phyloP scores from a whole-genome alignment of 345 rosid species.

The Ceriops zippeliana region DNA sequence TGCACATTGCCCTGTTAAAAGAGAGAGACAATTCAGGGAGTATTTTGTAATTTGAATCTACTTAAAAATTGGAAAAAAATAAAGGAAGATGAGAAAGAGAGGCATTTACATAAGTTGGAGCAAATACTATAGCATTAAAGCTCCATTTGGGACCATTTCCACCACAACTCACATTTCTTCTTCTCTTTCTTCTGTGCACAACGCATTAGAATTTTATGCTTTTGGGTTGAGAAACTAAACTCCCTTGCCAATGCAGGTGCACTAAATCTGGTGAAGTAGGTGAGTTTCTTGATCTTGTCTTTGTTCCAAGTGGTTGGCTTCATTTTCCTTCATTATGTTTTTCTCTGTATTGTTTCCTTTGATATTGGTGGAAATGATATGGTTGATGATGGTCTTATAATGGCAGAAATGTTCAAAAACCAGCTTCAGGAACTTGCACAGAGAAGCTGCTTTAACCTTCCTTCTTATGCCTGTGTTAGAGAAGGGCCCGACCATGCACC shows the following conservation, averaged over 20 bases:
- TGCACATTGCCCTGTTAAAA: neutral
- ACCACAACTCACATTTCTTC: conserved; percentile 3
- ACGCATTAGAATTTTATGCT: neutral
- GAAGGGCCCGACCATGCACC: conserved; percentile 86
- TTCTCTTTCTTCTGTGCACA: conserved; percentile 5
- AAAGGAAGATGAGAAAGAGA: neutral
- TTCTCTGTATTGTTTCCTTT: neutral
- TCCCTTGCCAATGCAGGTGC: conserved; percentile 27
- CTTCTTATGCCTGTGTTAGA: conserved; percentile 61
- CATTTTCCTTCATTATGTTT: conserved; percentile 4
- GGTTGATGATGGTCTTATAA: neutral
- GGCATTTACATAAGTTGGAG: neutral
- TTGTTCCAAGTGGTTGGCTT: conserved; percentile 3
- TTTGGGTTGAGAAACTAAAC: conserved; percentile 17
- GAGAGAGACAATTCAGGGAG: conserved; percentile 8
- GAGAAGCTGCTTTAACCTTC: conserved; percentile 76
- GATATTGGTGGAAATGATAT: neutral
- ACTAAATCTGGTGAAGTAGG: conserved; percentile 34
- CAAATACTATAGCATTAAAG: neutral
- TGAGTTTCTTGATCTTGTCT: conserved; percentile 23
- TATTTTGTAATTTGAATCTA: conserved; percentile 13
- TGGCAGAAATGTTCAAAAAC: conserved; percentile 60
- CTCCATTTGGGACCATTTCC: conserved; percentile 7
- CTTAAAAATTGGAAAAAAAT: neutral
- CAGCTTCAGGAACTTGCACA: conserved; percentile 78